These are phyloP conservation scores for Canavalia ensiformis DNA, from an alignment of 306 rosid genomes.

Conservation along the genomic window DNA sequence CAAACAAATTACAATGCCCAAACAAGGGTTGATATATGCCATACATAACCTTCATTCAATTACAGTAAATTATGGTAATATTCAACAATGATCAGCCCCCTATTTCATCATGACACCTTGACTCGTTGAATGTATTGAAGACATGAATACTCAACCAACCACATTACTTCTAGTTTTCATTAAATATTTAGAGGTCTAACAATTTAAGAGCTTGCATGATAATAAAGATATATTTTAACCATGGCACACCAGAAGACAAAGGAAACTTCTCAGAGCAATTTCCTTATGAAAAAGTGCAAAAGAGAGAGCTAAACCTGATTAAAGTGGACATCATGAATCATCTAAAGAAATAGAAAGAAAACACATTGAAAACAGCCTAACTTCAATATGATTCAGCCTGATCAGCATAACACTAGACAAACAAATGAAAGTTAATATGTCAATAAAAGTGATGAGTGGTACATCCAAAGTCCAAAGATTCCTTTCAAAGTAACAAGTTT, in stretches of 20 bases:
- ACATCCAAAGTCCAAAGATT: background rate
- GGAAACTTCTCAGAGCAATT: conserved; percentile 25
- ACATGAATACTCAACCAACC: conserved; percentile 16
- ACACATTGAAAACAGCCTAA: conserved; percentile 20
- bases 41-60: background rate
- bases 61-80: conserved; percentile 23
- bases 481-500: conserved; percentile 18
- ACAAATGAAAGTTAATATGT: background rate
- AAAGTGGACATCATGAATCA: conserved; percentile 31
- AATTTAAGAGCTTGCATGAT: conserved; percentile 12
- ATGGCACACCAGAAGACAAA: conserved; percentile 23
- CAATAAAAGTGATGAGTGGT: background rate
- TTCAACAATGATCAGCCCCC: conserved; percentile 22
- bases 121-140: background rate
- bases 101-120: background rate
- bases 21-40: background rate
- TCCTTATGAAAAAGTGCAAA: background rate
- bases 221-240: background rate
- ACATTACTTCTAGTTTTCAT: background rate
- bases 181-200: background rate
- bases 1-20: background rate
- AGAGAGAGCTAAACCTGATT: background rate
- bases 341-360: conserved; percentile 28
- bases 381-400: conserved; percentile 24
- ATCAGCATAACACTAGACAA: conserved; percentile 18